A percentile compares a stretch with the other conserved stretches of the same genome.
Conservation (phyloP, 495 filamentous ascomycete species). For the Penicillium maclennaniae region DNA sequence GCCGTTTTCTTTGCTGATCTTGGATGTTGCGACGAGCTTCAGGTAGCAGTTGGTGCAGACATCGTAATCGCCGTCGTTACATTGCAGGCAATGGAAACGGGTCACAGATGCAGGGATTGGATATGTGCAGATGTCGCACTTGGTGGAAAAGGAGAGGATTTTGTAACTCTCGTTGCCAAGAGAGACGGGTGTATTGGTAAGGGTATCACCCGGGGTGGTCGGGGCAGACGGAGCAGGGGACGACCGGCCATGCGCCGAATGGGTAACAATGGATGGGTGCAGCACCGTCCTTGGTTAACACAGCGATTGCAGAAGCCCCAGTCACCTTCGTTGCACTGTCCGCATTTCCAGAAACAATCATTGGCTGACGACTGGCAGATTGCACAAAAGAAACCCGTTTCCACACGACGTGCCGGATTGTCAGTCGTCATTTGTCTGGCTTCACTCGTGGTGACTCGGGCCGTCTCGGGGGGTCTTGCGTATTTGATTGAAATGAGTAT, state of each 20-base stretch:
- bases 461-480: slow-evolving; percentile 44
- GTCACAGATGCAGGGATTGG: slow-evolving; percentile 63
- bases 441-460: slow-evolving; percentile 23
- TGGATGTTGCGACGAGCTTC: slow-evolving; percentile 53
- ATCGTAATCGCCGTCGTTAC: slow-evolving; percentile 75
- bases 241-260: slow-evolving; percentile 43
- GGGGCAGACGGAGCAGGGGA: slow-evolving; percentile 19
- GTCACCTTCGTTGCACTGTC: slow-evolving; percentile 78
- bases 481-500: slow-evolving; percentile 66
- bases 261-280: slow-evolving; percentile 73
- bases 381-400: slow-evolving; percentile 78
- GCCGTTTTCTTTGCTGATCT: slow-evolving; percentile 70
- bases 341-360: slow-evolving; percentile 80
- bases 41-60: slow-evolving; percentile 75
- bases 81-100: slow-evolving; percentile 71
- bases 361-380: slow-evolving; percentile 68
- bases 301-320: slow-evolving; percentile 88
- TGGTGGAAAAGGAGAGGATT: slow-evolving; percentile 62
- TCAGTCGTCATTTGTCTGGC: slow-evolving; percentile 51
- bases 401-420: slow-evolving; percentile 61
- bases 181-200: slow-evolving; percentile 21
- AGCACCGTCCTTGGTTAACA: slow-evolving; percentile 71
- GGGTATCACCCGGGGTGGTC: slow-evolving; percentile 21
- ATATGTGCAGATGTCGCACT: slow-evolving; percentile 70
- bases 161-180: slow-evolving; percentile 43